Evolutionary conservation across 495 filamentous ascomycete genomes (phyloP).

Genomic region (Daldinia caldariorum): DNA sequence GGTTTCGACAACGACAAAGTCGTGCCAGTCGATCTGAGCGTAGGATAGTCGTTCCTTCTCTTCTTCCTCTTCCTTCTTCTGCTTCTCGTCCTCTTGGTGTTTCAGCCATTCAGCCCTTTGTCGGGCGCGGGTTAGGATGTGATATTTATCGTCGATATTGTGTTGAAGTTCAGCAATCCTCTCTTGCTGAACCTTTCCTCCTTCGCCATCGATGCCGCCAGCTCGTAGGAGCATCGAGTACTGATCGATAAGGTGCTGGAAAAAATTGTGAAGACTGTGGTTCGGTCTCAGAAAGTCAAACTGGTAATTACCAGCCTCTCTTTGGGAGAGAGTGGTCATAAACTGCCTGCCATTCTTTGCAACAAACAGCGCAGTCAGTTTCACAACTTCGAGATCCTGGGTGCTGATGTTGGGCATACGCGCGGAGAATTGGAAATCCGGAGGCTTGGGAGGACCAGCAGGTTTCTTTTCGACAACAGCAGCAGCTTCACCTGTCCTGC

Average conservation of each 20-base stretch:
- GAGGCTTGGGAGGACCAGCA: constrained; percentile 85
- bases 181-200: constrained; percentile 71
- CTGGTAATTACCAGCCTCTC: constrained; percentile 90
- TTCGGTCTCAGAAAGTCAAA: constrained; percentile 97
- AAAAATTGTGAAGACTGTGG: constrained; percentile 95
- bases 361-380: constrained; percentile 87
- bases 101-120: constrained; percentile 87
- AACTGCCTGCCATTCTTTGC: constrained; percentile 91
- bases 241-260: constrained; percentile 89
- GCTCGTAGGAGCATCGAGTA: constrained; percentile 84
- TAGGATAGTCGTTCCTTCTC: constrained; percentile 87
- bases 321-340: constrained; percentile 86
- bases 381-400: constrained; percentile 92
- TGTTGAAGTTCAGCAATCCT: constrained; percentile 77
- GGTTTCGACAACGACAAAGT: constrained; percentile 95
- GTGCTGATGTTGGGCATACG: constrained; percentile 97
- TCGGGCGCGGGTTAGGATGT: constrained; percentile 81
- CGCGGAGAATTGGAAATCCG: constrained; percentile 92
- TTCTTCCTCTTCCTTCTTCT: constrained; percentile 86
- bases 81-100: constrained; percentile 84
- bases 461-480: constrained; percentile 68
- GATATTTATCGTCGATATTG: constrained; percentile 82
- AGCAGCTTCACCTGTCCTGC: constrained; percentile 72
- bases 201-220: constrained; percentile 73
- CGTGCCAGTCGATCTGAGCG: constrained; percentile 96